A percentile compares a stretch with the other conserved stretches of the same genome.
Conservation (phyloP, 148 eudicot species). For the Vaccinium corymbosum region DNA sequence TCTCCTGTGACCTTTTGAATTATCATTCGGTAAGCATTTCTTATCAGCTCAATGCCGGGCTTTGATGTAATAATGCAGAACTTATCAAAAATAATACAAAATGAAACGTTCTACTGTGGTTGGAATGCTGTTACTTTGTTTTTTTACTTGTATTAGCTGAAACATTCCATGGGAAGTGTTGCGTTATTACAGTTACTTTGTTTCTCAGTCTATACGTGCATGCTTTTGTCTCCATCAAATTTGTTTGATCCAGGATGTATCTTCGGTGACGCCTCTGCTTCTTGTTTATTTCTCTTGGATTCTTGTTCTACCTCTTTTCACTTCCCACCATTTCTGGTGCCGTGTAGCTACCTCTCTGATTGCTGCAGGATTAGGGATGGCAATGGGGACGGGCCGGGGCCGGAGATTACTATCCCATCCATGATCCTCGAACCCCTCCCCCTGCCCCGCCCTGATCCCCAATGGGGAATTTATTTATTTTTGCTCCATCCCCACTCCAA, state of each 20-base stretch:
- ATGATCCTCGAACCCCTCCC: too few relatives aligned
- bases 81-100: neutral
- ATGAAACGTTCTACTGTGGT: neutral
- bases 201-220: too few relatives aligned
- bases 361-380: neutral
- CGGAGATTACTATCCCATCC: too few relatives aligned
- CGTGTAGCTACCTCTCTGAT: neutral
- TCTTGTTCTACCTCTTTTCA: neutral
- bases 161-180: neutral
- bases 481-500: too few relatives aligned
- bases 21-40: neutral
- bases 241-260: neutral
- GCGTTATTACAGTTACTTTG: neutral
- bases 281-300: neutral
- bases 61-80: neutral
- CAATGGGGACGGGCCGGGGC: too few relatives aligned
- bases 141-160: neutral
- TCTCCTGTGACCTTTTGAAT: neutral
- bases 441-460: too few relatives aligned
- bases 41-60: neutral
- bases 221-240: too few relatives aligned
- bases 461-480: too few relatives aligned
- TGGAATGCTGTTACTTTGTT: neutral
- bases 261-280: neutral
- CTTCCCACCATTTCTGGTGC: neutral